Conservation (phyloP, 257 asterid genomes). For the Coffea eugenioides region DNA sequence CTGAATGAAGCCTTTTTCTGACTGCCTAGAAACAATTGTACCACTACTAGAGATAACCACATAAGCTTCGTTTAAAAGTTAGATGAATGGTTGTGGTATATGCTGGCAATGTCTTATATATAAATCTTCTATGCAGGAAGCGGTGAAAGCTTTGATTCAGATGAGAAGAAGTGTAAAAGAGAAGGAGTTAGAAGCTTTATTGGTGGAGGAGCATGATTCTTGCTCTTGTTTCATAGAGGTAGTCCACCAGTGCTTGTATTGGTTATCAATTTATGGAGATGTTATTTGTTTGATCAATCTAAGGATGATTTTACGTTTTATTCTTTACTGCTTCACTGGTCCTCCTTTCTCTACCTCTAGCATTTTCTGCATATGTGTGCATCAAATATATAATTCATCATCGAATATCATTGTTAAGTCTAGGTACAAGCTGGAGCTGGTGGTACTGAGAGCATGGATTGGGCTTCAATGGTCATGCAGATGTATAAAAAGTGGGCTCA, state of each 20-base stretch:
- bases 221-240: slow-evolving; percentile 96
- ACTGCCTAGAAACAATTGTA: background rate
- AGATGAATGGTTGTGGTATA: background rate
- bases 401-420: background rate
- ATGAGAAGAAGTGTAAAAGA: slow-evolving; percentile 69
- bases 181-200: slow-evolving; percentile 89
- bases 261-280: background rate
- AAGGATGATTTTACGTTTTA: background rate
- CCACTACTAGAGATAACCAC: background rate
- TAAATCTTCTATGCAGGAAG: slow-evolving; percentile 53
- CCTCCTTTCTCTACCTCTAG: background rate
- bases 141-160: slow-evolving; percentile 59
- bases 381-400: background rate
- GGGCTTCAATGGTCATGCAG: slow-evolving; percentile 97
- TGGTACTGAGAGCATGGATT: slow-evolving; percentile 99
- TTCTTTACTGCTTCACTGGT: background rate
- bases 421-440: slow-evolving; percentile 99
- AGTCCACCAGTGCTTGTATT: background rate
- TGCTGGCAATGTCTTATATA: background rate
- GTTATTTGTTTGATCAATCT: background rate
- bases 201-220: slow-evolving; percentile 81
- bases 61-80: background rate
- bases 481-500: slow-evolving; percentile 97
- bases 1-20: background rate
- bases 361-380: background rate